A percentile compares a stretch with the other conserved stretches of the same genome.
Conservation (phyloP, 2,329 filamentous ascomycete species). For the Calycina herbarum region DNA sequence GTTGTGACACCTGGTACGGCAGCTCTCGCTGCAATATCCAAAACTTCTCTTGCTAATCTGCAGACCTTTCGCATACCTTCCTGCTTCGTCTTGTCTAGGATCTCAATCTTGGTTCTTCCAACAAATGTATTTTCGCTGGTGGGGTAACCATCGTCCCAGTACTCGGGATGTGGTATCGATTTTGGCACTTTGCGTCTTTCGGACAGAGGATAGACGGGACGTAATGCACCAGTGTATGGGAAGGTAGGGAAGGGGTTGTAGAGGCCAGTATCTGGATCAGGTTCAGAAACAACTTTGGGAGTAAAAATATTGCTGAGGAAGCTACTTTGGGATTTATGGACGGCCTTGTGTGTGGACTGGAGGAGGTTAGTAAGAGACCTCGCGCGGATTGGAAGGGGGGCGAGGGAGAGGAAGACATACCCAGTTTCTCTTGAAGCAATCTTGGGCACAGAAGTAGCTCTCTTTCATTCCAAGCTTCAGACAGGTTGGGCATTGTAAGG, state of each 20-base stretch:
- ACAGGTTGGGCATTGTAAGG: constrained; percentile 92
- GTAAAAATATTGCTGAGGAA: constrained; percentile 72
- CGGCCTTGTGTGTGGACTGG: constrained; percentile 77
- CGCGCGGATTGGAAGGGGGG: too few species aligned
- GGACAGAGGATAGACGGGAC: constrained; percentile 86
- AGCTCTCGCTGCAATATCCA: constrained; percentile 86
- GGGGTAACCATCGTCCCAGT: constrained; percentile 79
- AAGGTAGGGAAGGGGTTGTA: constrained; percentile 94
- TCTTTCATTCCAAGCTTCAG: constrained; percentile 84
- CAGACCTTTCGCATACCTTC: constrained; percentile 91
- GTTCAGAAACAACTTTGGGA: constrained; percentile 85
- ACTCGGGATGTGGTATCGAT: constrained; percentile 82
- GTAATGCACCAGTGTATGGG: constrained; percentile 74
- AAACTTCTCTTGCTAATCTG: constrained; percentile 79
- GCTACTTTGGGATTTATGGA: constrained; percentile 79
- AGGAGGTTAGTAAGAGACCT: constrained; percentile 19
- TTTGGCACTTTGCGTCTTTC: constrained; percentile 71
- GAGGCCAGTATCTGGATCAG: constrained; percentile 82
- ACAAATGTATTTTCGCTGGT: constrained; percentile 59
- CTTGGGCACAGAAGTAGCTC: constrained; percentile 96
- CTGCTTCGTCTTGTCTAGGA: constrained; percentile 76
- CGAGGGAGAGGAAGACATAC: constrained; percentile 53
- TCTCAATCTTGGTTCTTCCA: constrained; percentile 76
- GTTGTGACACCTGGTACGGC: constrained; percentile 91
- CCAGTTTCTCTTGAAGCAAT: constrained; percentile 99